Conservation (phyloP, 2,329 filamentous ascomycete genomes). For the Colletotrichum lentis region DNA sequence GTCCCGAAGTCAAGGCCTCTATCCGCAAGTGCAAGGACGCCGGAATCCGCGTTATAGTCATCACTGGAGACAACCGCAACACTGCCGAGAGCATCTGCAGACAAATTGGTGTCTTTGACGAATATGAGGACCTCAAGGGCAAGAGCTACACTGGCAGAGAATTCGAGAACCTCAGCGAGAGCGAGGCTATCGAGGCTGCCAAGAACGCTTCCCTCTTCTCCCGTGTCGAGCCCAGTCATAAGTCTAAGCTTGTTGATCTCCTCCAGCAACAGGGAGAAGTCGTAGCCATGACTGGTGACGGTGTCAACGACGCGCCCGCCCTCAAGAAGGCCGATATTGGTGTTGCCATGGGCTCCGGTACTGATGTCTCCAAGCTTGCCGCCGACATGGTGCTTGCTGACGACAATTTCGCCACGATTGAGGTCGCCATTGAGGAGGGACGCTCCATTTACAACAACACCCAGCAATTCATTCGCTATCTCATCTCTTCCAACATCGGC, state of each 20-base stretch:
- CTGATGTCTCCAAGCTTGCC: constrained; percentile 94
- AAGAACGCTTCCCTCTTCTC: constrained; percentile 92
- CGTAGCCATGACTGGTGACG: constrained; percentile 98
- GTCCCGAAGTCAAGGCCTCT: constrained; percentile 85
- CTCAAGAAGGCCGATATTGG: constrained; percentile 99
- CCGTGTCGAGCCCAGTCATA: constrained; percentile 92
- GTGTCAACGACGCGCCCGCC: constrained; percentile 96
- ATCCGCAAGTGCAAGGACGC: constrained; percentile 90
- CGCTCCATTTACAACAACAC: constrained; percentile 99
- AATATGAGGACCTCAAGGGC: constrained; percentile 81
- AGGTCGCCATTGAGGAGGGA: constrained; percentile 94
- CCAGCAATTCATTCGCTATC: constrained; percentile 98
- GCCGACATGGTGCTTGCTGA: constrained; percentile 99
- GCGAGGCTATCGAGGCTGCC: constrained; percentile 83
- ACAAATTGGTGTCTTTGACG: constrained; percentile 91
- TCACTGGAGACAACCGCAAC: constrained; percentile 97
- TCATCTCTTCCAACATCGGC: constrained; percentile 99
- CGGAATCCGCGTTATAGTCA: constrained; percentile 95
- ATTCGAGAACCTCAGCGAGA: constrained; percentile 84
- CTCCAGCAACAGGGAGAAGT: constrained; percentile 93
- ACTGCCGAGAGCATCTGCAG: constrained; percentile 98
- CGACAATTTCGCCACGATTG: constrained; percentile 98
- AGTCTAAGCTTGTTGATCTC: constrained; percentile 96
- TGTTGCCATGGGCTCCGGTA: constrained; percentile 98
- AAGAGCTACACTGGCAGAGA: constrained; percentile 97